Evolutionary conservation across 2,329 filamentous ascomycete genomes (phyloP).

Genomic region (Ophiocordyceps robertsii): DNA sequence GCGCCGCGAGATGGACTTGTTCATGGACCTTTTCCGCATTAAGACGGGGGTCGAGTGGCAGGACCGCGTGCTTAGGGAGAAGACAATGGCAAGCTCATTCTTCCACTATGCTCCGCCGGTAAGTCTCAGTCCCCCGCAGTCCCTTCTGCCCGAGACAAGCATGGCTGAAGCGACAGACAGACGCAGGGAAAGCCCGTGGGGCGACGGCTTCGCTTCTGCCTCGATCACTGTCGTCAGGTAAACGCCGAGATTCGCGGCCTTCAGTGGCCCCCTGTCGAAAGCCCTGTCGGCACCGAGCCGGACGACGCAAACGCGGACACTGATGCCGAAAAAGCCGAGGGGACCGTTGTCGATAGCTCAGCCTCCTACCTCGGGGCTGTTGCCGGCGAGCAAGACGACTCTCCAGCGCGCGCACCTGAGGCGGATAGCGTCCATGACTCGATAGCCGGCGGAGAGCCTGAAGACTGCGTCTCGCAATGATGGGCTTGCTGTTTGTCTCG

Average conservation of each 20-base stretch:
- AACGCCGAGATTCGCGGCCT: constrained; percentile 18
- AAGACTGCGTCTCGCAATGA: no score
- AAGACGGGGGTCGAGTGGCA: constrained; percentile 48
- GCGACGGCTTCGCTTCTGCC: constrained; percentile 15
- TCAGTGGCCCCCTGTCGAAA: constrained; percentile 10
- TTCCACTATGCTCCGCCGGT: constrained; percentile 37
- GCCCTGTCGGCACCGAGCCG: neutral
- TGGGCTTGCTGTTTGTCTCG: no score
- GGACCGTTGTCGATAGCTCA: neutral
- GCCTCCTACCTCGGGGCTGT: neutral
- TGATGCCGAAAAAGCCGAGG: no score
- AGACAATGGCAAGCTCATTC: constrained; percentile 13
- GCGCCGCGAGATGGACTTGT: constrained; percentile 30
- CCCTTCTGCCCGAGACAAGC: neutral
- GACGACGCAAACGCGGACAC: neutral
- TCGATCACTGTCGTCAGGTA: constrained; percentile 19
- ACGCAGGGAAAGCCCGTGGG: constrained; percentile 24
- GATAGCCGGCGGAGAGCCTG: no score
- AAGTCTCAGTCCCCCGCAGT: constrained; percentile 7
- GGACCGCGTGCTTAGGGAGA: constrained; percentile 28
- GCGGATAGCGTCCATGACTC: neutral
- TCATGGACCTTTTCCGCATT: constrained; percentile 41
- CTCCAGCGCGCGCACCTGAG: neutral
- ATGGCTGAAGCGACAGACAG: constrained; percentile 8
- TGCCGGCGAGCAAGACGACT: neutral